Evolutionary conservation across 75 land plant genomes (phyloP).

Genomic region (Adiantum capillusveneris): DNA sequence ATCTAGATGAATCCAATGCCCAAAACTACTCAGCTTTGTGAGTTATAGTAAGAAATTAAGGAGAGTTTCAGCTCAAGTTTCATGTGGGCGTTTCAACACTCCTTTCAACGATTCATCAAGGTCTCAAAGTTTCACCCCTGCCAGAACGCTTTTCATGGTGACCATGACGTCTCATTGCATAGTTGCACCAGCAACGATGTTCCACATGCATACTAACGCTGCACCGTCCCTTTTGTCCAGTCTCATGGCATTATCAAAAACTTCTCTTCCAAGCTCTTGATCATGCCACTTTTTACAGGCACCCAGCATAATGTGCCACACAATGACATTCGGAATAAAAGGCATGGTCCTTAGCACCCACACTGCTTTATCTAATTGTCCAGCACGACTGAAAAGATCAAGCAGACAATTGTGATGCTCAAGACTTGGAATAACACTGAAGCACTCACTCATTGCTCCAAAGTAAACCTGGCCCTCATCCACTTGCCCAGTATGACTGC

Average conservation of each 20-base stretch:
- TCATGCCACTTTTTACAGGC: constrained; percentile 11
- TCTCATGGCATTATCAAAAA: neutral
- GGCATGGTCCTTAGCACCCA: constrained; percentile 19
- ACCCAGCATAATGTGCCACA: constrained; percentile 9
- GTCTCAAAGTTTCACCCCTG: too few species aligned
- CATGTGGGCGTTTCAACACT: too few species aligned
- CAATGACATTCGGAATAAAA: neutral
- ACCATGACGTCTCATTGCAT: too few species aligned
- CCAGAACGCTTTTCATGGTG: too few species aligned
- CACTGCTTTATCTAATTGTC: constrained; percentile 14
- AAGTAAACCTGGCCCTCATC: constrained; percentile 26
- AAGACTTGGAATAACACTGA: constrained; percentile 10
- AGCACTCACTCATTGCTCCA: constrained; percentile 8
- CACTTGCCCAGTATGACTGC: constrained; percentile 22
- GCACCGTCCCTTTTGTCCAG: too few species aligned
- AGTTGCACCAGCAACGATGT: too few species aligned
- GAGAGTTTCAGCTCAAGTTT: too few species aligned
- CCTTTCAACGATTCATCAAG: too few species aligned
- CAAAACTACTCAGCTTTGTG: too few species aligned
- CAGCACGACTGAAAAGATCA: constrained; percentile 29
- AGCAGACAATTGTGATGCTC: constrained; percentile 31
- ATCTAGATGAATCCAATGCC: too few species aligned
- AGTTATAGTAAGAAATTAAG: too few species aligned
- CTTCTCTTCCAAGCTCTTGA: neutral
- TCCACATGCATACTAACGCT: too few species aligned